Evolutionary conservation across 2,329 filamentous ascomycete genomes (phyloP).

Genomic region (Hansfordia pulvinata): DNA sequence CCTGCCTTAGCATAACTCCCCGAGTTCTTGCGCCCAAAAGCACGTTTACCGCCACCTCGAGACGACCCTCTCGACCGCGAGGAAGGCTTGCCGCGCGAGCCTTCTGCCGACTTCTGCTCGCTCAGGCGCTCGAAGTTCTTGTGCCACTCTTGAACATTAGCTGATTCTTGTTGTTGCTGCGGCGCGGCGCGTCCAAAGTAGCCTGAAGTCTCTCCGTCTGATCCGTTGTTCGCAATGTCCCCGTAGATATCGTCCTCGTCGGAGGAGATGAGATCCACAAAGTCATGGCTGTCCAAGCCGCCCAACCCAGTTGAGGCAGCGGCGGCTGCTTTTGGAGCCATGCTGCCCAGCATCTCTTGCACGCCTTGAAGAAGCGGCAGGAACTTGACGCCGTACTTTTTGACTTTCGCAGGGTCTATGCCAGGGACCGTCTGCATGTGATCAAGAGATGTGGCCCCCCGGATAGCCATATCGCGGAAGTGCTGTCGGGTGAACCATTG

Average conservation of each 20-base stretch:
- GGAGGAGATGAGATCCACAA: constrained; percentile 38
- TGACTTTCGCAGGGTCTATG: constrained; percentile 49
- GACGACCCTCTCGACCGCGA: constrained; percentile 7
- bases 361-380: constrained; percentile 39
- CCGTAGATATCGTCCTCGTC: constrained; percentile 16
- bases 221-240: constrained; percentile 10
- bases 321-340: constrained; percentile 4
- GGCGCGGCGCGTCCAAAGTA: constrained; percentile 25
- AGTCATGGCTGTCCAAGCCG: constrained; percentile 23
- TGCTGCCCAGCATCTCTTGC: constrained; percentile 31
- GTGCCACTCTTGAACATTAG: constrained; percentile 14
- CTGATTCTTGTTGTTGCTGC: constrained; percentile 3
- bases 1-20: constrained; percentile 5
- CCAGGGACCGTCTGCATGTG: constrained; percentile 50
- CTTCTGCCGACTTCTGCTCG: constrained; percentile 6
- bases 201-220: constrained; percentile 25
- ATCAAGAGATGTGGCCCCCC: constrained; percentile 47
- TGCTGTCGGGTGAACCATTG: constrained; percentile 56
- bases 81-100: constrained; percentile 9
- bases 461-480: constrained; percentile 59
- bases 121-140: constrained; percentile 14
- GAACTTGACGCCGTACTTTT: constrained; percentile 46
- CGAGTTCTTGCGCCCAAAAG: constrained; percentile 5
- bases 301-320: constrained; percentile 5
- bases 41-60: constrained; percentile 10